Conservation (phyloP, 371 early-diverging fungal genomes). For the Encephalitozoon hellem region DNA sequence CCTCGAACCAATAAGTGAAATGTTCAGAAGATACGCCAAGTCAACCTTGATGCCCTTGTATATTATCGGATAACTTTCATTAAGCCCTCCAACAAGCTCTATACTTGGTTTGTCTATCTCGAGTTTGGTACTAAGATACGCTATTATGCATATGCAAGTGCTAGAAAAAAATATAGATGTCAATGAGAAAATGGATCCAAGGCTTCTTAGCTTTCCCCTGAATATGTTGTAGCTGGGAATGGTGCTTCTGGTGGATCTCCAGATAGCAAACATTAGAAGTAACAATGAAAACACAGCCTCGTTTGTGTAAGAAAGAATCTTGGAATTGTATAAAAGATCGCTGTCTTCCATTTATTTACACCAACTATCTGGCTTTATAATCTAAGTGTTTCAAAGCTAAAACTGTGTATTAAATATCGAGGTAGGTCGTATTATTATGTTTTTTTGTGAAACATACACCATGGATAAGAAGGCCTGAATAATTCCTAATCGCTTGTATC, state of each 20-base stretch:
- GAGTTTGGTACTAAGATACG: slow-evolving; percentile 8
- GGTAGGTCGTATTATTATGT: too few species aligned
- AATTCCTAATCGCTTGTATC: too few species aligned
- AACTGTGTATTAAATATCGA: neutral
- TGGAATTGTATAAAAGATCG: neutral
- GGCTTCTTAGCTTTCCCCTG: slow-evolving; percentile 1
- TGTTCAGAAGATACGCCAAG: slow-evolving; percentile 14
- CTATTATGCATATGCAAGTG: neutral
- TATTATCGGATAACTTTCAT: neutral
- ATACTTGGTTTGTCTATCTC: slow-evolving; percentile 18
- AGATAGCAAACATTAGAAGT: slow-evolving; percentile 21
- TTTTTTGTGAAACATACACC: too few species aligned
- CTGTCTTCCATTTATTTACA: slow-evolving; percentile 1
- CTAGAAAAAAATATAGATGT: neutral
- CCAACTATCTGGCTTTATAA: neutral
- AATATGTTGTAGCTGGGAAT: neutral
- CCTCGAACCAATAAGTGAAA: slow-evolving; percentile 3
- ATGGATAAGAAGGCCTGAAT: too few species aligned
- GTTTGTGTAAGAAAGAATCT: slow-evolving; percentile 4
- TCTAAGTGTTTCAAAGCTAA: neutral
- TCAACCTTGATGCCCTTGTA: neutral
- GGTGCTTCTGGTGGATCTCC: slow-evolving; percentile 13
- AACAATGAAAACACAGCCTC: slow-evolving; percentile 14
- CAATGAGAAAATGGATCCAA: slow-evolving; percentile 25
- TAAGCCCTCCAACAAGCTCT: slow-evolving; percentile 4